These are phyloP conservation scores for Goffeauzyma gilvescens DNA, from an alignment of 768 basidiomycete genomes.

Conservation along the genomic window DNA sequence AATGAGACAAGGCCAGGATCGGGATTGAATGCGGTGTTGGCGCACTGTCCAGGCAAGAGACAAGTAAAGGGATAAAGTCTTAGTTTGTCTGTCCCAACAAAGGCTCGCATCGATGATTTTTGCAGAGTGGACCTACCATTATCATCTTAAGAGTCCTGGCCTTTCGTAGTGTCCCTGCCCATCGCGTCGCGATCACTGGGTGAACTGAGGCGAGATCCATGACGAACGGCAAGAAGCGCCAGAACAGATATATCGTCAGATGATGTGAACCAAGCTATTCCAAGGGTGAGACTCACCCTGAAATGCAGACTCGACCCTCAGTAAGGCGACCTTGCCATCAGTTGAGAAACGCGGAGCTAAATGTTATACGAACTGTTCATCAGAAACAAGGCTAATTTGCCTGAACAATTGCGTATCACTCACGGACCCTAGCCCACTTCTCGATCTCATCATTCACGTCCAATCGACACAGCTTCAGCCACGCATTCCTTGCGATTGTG, in stretches of 20 bases:
- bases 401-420: not conserved
- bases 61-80: not conserved
- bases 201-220: constrained; percentile 28
- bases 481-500: constrained; percentile 27
- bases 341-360: constrained; percentile 36
- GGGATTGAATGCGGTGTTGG: constrained; percentile 34
- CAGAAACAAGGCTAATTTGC: not conserved
- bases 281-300: constrained; percentile 33
- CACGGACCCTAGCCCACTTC: constrained; percentile 24
- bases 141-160: constrained; percentile 28
- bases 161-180: constrained; percentile 35
- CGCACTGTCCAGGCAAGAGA: constrained; percentile 21
- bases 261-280: too few species aligned
- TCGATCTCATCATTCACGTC: constrained; percentile 35
- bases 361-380: too few species aligned
- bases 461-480: constrained; percentile 32
- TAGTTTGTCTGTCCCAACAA: constrained; percentile 10
- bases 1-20: constrained; percentile 33
- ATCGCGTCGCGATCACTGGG: constrained; percentile 38
- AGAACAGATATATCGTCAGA: too few species aligned
- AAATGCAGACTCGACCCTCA: constrained; percentile 35
- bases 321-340: constrained; percentile 37
- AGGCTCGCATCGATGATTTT: constrained; percentile 11
- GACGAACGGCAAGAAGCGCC: not conserved
- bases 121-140: constrained; percentile 15